A percentile compares a stretch with the other conserved stretches of the same genome.
phyloP scores from a whole-genome alignment of 768 basidiomycete genomes.

The Agaricus subrufescens region DNA sequence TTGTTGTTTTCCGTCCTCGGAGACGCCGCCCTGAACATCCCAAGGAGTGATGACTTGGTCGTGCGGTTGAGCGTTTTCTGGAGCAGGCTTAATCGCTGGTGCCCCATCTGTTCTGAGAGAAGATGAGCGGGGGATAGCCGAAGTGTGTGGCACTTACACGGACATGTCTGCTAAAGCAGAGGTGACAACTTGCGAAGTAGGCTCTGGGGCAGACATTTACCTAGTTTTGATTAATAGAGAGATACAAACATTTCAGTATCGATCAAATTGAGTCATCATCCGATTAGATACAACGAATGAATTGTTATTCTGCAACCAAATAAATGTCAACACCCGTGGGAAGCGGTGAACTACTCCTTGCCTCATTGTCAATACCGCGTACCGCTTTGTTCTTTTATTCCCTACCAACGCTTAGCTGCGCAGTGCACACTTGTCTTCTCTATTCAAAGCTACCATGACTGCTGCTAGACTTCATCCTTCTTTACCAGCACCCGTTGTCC shows the following conservation, averaged over 20 bases:
- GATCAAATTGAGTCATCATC: too few species aligned
- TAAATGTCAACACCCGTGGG: conserved; percentile 24
- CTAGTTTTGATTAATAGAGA: conserved; percentile 2
- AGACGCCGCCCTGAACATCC: conserved; percentile 92
- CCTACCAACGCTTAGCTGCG: conserved; percentile 14
- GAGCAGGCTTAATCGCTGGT: conserved; percentile 2
- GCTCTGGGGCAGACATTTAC: not conserved
- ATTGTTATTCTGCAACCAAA: conserved; percentile 14
- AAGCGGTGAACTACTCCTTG: conserved; percentile 16
- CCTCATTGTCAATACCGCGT: conserved; percentile 26
- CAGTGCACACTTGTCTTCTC: conserved; percentile 13
- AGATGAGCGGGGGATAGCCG: not conserved
- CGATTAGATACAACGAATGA: not conserved
- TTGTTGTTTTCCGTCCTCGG: conserved; percentile 83
- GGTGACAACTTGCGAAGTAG: not conserved
- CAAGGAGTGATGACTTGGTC: conserved; percentile 92
- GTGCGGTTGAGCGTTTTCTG: conserved; percentile 18
- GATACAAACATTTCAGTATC: not conserved
- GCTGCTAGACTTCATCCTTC: conserved; percentile 38
- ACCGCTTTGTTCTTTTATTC: conserved; percentile 8
- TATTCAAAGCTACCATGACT: conserved; percentile 7
- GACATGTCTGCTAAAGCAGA: not conserved
- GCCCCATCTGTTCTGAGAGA: not conserved
- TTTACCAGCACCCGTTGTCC: conserved; percentile 69
- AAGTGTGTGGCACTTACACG: not conserved